Conservation (phyloP, 495 filamentous ascomycete genomes). For the Penicillium bovifimosum region DNA sequence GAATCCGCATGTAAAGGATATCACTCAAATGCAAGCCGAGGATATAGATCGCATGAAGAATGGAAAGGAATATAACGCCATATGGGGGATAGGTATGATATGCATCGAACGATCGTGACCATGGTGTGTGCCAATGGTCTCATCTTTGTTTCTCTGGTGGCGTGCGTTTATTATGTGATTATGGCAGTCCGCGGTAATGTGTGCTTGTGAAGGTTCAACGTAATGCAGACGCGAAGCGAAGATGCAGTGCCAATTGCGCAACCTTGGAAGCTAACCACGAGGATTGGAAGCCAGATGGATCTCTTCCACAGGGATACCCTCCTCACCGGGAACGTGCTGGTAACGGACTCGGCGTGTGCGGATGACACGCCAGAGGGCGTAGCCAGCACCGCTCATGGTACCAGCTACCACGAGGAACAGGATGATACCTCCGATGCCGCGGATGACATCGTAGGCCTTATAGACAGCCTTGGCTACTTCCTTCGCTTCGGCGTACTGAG, state of each 20-base stretch:
- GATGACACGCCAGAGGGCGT: conserved; percentile 20
- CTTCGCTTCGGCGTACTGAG: conserved; percentile 22
- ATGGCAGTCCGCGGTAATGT: no score
- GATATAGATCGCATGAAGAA: not conserved
- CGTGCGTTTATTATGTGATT: no score
- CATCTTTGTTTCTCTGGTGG: not conserved
- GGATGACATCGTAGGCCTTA: conserved; percentile 35
- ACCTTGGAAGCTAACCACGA: conserved; percentile 6
- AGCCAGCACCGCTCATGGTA: conserved; percentile 24
- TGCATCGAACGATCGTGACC: conserved; percentile 23
- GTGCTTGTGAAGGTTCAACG: not conserved
- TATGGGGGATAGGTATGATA: conserved; percentile 21
- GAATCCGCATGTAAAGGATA: not conserved
- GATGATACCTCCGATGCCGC: conserved; percentile 29
- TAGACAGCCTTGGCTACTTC: conserved; percentile 29
- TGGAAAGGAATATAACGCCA: conserved; percentile 14
- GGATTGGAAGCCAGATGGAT: conserved; percentile 16
- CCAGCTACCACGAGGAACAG: conserved; percentile 29
- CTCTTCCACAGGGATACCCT: conserved; percentile 24
- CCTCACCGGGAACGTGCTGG: conserved; percentile 31
- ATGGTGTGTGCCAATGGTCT: conserved; percentile 17
- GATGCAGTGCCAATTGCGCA: conserved; percentile 13
- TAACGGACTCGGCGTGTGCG: conserved; percentile 27
- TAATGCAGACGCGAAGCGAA: conserved; percentile 9
- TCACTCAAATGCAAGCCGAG: not conserved